Evolutionary conservation across 371 early-diverging fungal genomes (phyloP).

Genomic region (Blakeslea trispora): DNA sequence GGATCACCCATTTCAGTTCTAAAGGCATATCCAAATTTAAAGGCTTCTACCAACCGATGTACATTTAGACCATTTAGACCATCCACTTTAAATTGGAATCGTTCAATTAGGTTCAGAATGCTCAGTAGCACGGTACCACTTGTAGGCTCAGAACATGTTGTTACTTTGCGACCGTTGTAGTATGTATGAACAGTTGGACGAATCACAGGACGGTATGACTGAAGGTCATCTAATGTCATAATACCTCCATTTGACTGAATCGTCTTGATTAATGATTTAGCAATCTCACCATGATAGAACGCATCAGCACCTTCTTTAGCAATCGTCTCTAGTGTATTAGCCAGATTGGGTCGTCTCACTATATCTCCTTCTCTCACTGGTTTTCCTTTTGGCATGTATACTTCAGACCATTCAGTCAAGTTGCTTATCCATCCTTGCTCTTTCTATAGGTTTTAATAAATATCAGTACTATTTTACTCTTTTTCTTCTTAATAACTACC

Average conservation of each 20-base stretch:
- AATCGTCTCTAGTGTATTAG: slow-evolving; percentile 80
- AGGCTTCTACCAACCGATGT: slow-evolving; percentile 87
- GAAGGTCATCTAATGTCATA: slow-evolving; percentile 81
- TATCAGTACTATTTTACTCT: no score
- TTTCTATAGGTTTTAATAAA: slow-evolving; percentile 8
- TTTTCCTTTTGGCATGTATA: slow-evolving; percentile 73
- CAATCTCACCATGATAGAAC: slow-evolving; percentile 92
- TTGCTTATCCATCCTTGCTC: slow-evolving; percentile 37
- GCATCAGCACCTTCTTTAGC: slow-evolving; percentile 79
- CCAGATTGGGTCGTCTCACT: slow-evolving; percentile 73
- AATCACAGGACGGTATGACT: slow-evolving; percentile 65
- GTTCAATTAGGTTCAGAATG: slow-evolving; percentile 89
- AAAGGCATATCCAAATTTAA: slow-evolving; percentile 90
- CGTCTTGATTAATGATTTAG: slow-evolving; percentile 69
- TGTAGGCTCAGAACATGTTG: slow-evolving; percentile 74
- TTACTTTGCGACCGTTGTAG: slow-evolving; percentile 78
- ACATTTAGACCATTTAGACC: slow-evolving; percentile 59
- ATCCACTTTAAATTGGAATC: slow-evolving; percentile 65
- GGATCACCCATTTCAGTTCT: slow-evolving; percentile 88
- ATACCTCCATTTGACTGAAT: slow-evolving; percentile 79
- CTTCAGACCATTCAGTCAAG: slow-evolving; percentile 43
- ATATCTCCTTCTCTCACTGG: slow-evolving; percentile 69
- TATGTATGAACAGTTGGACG: slow-evolving; percentile 64
- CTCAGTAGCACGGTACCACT: slow-evolving; percentile 85
- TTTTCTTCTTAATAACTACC: slow-evolving; percentile 15